Base-by-base conservation (phyloP, 2,329 filamentous ascomycete species). In the Dactylonectria estremocensis region DNA sequence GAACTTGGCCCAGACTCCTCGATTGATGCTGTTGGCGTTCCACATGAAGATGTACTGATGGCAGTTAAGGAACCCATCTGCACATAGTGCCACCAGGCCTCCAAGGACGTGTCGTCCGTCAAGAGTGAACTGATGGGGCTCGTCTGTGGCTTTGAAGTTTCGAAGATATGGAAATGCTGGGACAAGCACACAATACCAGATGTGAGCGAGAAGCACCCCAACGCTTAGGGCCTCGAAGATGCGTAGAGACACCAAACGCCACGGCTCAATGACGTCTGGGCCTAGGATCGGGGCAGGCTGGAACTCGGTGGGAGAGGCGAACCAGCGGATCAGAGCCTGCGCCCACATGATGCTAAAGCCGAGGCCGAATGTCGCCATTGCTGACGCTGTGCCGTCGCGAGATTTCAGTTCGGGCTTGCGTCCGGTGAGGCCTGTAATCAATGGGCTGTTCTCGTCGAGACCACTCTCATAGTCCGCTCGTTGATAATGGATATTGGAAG, bases 1-100 rank as follows among this genome's bases (percentile, higher is more conserved):
- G 6, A 48, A 60, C 33, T 60, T 60, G 46, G 57, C 57, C 57
- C 57, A 60, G 14, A 60, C 57, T 16, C 57, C 57, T 35, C 33
- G 46, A 46, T 60, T 60, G 45, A 60, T 60, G 14, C 57, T 60
- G 18, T 60, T 60, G 11, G 31, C 14, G 33, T 60, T 60, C 57
- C 57, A 60, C 57, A 60, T 60, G 20, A 60, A 60, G 8, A 60
- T 60, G 31, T 60, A 60, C 18, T 60, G 57, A 13, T 60, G 18
- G n/a, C 57, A 60, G 6, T 60, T 60, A 45, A 60, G 57, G 20
- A 60, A 60, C 4, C 57, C 57, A 31, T 60, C 57, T 7, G 57
- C 57, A 16, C 57, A 60, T 1, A 60, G 45, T 22, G 57, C 57
- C 14, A 60, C 45, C 3, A 60, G 46, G 18, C 57, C 57, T 35